These are phyloP conservation scores for Suillus hirtellus DNA, from an alignment of 768 basidiomycete genomes.

Conservation along the genomic window DNA sequence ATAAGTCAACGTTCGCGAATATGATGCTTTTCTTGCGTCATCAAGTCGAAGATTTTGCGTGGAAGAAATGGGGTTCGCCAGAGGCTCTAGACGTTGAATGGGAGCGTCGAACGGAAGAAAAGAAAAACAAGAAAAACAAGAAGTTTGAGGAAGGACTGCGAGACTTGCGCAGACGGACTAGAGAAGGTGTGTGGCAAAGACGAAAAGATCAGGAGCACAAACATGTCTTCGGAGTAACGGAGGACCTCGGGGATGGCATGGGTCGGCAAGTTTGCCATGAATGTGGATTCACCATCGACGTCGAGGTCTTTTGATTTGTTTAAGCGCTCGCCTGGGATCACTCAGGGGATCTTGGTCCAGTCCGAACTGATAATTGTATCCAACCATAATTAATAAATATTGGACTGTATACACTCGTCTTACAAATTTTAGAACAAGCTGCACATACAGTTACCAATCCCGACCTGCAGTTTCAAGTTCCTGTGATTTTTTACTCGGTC, in stretches of 20 bases:
- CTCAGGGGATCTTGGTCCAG: background rate
- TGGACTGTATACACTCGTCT: background rate
- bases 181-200: conserved; percentile 88
- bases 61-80: conserved; percentile 96
- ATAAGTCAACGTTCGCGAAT: conserved; percentile 93
- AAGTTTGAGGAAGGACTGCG: conserved; percentile 91
- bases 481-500: background rate
- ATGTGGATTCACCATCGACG: conserved; percentile 90
- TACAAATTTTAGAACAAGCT: background rate
- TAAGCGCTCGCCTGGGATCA: background rate
- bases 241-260: conserved; percentile 51
- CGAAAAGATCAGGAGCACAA: conserved; percentile 86
- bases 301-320: conserved; percentile 67
- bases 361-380: background rate
- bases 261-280: conserved; percentile 78
- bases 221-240: conserved; percentile 73
- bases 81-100: conserved; percentile 91
- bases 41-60: conserved; percentile 96
- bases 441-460: background rate
- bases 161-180: conserved; percentile 81
- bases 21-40: conserved; percentile 98
- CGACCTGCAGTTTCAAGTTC: background rate
- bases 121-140: conserved; percentile 87
- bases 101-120: conserved; percentile 73
- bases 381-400: background rate